Conservation (phyloP, 495 filamentous ascomycete species). For the Xanthoparmelia taractica region DNA sequence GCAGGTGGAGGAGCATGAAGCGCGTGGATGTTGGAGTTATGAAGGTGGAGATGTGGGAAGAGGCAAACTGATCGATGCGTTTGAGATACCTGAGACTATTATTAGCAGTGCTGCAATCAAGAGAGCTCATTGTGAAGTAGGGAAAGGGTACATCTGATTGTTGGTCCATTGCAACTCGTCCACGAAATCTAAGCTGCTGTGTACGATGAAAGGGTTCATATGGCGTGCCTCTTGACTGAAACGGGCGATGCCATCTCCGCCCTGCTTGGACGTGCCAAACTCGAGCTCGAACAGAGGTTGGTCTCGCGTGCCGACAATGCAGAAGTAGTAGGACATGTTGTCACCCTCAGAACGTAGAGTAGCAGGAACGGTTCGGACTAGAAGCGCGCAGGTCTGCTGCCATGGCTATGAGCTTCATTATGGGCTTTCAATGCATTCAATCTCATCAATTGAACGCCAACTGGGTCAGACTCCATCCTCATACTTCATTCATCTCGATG, state of each 20-base stretch:
- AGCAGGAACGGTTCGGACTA: neutral
- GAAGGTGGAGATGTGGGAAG: constrained; percentile 85
- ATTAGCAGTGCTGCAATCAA: neutral
- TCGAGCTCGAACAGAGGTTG: constrained; percentile 92
- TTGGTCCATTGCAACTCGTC: constrained; percentile 90
- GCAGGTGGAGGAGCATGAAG: constrained; percentile 79
- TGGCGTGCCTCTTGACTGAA: constrained; percentile 80
- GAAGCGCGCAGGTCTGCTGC: neutral
- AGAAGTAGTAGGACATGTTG: constrained; percentile 91
- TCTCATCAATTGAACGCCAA: neutral
- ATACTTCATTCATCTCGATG: neutral
- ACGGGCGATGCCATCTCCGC: constrained; percentile 82
- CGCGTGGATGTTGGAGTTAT: constrained; percentile 62
- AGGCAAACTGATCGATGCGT: constrained; percentile 86
- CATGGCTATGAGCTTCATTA: neutral
- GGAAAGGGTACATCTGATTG: constrained; percentile 59
- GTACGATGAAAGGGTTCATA: constrained; percentile 96
- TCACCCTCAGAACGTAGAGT: neutral
- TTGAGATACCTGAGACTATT: constrained; percentile 71
- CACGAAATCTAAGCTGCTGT: constrained; percentile 84
- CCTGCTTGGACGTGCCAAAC: constrained; percentile 90
- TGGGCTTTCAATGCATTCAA: neutral
- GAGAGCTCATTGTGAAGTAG: neutral
- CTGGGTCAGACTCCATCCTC: neutral
- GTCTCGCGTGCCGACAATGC: constrained; percentile 87